phyloP scores from a whole-genome alignment of 2,329 filamentous ascomycete genomes.

The Clarireedia hainanense region DNA sequence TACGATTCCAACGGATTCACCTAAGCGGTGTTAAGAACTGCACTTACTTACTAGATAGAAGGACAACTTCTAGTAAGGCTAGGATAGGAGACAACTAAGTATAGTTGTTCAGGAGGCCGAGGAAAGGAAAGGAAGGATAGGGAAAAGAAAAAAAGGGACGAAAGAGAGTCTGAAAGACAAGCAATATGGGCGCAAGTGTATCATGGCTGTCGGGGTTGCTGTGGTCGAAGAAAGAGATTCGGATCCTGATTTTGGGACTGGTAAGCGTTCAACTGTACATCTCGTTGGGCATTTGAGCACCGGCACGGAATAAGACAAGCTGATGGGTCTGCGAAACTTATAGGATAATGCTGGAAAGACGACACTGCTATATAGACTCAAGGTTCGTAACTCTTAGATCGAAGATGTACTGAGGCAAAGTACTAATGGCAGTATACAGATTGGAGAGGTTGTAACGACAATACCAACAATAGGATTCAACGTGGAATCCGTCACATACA shows the following conservation, averaged over 20 bases:
- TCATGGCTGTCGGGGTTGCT: conserved; percentile 66
- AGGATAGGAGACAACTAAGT: conserved; percentile 9
- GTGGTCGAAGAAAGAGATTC: conserved; percentile 95
- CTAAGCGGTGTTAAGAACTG: not conserved
- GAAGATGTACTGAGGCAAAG: not conserved
- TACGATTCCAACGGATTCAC: not conserved
- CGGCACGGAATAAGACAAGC: conserved; percentile 1
- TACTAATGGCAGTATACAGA: conserved; percentile 43
- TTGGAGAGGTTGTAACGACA: conserved; percentile 96
- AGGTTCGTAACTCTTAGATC: conserved; percentile 46
- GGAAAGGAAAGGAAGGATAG: not conserved
- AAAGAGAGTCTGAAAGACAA: conserved; percentile 5
- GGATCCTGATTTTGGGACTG: conserved; percentile 89
- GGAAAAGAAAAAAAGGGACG: not conserved
- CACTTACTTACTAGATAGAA: not conserved
- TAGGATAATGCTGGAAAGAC: conserved; percentile 99
- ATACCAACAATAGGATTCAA: conserved; percentile 99
- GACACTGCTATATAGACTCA: conserved; percentile 89
- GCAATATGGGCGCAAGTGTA: conserved; percentile 52
- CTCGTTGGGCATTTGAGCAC: not conserved
- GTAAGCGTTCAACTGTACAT: conserved; percentile 45
- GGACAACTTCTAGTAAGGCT: not conserved
- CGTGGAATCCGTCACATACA: conserved; percentile 96
- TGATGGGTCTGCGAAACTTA: conserved; percentile 1
- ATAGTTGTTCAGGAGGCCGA: conserved; percentile 2